Evolutionary conservation across 257 asterid species (phyloP).

Genomic region (Echites panduratus): DNA sequence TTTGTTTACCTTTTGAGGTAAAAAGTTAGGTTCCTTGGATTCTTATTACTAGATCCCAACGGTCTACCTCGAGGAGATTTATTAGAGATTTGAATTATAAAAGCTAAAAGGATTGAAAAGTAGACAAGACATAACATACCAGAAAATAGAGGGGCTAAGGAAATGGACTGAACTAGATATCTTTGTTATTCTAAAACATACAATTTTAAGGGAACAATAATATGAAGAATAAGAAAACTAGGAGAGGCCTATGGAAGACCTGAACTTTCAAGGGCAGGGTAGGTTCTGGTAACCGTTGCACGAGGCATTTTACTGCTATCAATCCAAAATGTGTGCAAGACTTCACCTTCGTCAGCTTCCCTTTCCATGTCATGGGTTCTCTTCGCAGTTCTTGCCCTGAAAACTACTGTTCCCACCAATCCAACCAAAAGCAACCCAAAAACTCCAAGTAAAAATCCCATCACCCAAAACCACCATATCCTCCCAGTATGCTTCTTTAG

Average conservation of each 20-base stretch:
- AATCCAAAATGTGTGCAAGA: slow-evolving; percentile 42
- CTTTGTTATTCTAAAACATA: slow-evolving; percentile 1
- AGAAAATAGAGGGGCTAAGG: neutral
- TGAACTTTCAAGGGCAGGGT: slow-evolving; percentile 51
- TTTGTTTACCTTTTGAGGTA: neutral
- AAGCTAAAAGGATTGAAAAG: neutral
- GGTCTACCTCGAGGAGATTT: neutral
- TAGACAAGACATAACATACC: neutral
- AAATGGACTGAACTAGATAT: neutral
- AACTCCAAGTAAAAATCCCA: slow-evolving; percentile 47
- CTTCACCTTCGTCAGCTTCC: slow-evolving; percentile 64
- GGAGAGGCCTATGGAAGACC: slow-evolving; percentile 30
- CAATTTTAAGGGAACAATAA: neutral
- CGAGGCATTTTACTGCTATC: slow-evolving; percentile 65
- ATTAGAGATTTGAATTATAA: neutral
- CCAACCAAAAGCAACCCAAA: slow-evolving; percentile 36
- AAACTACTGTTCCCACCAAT: slow-evolving; percentile 24
- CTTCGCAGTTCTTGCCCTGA: slow-evolving; percentile 31
- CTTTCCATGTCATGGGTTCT: slow-evolving; percentile 42
- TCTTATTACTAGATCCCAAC: neutral
- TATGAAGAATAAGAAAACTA: neutral
- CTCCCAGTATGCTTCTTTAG: slow-evolving; percentile 24
- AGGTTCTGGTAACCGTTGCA: slow-evolving; percentile 62
- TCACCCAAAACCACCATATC: slow-evolving; percentile 35
- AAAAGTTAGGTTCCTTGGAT: neutral